Percentiles rank a stretch among this genome's conserved stretches.
These are phyloP conservation scores for Candida gorgasii DNA, from an alignment of 805 yeast species.

Conservation along the genomic window DNA sequence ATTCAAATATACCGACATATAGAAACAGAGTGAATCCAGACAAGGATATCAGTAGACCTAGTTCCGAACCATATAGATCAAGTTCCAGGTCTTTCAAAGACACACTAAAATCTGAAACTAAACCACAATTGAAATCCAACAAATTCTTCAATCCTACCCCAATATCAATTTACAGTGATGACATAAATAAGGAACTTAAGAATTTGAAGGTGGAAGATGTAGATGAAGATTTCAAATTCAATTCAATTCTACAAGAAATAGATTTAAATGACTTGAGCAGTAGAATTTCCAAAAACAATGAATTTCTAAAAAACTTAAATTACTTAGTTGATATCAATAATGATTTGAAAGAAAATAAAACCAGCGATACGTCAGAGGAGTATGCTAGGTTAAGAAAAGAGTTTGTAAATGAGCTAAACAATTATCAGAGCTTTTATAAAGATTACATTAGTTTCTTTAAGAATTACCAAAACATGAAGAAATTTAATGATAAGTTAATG, in stretches of 20 bases:
- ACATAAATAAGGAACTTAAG: constrained; percentile 5
- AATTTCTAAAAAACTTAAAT: constrained; percentile 22
- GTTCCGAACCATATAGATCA: background rate
- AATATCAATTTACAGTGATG: constrained; percentile 4
- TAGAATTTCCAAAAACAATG: constrained; percentile 14
- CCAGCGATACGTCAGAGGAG: background rate
- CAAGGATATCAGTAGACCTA: background rate
- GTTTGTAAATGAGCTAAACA: constrained; percentile 29
- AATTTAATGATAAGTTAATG: constrained; percentile 1
- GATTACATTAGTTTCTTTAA: constrained; percentile 30
- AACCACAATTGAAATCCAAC: background rate
- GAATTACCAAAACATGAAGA: constrained; percentile 25
- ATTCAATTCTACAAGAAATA: constrained; percentile 7
- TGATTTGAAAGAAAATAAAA: constrained; percentile 9
- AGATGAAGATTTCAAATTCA: constrained; percentile 10
- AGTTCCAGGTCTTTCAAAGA: too few species aligned
- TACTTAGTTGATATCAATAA: constrained; percentile 20
- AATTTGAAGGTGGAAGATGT: constrained; percentile 14
- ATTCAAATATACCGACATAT: too few species aligned
- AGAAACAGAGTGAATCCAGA: too few species aligned
- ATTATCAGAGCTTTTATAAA: constrained; percentile 28
- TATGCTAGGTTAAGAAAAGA: constrained; percentile 26
- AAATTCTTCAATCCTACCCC: constrained; percentile 2
- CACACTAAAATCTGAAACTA: background rate
- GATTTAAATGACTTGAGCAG: constrained; percentile 11